Conservation (phyloP, 305 asterid genomes). For the Fraxinus xanthoxyloides region DNA sequence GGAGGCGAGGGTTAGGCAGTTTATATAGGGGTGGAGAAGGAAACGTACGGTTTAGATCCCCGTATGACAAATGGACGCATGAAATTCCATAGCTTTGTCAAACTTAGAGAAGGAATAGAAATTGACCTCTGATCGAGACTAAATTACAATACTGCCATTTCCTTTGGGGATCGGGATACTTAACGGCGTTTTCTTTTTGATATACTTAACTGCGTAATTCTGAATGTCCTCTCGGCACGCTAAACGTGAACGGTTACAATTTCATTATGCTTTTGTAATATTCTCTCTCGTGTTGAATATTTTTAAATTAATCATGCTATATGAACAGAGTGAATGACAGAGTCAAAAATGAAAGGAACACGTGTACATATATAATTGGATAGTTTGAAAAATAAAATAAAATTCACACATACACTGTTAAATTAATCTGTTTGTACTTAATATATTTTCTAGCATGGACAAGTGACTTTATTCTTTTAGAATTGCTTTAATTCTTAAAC, state of each 20-base stretch:
- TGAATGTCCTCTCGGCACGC: not conserved
- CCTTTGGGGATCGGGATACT: not conserved
- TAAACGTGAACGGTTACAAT: not conserved
- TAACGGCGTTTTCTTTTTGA: not conserved
- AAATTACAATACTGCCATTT: not conserved
- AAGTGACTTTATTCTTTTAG: too few species aligned
- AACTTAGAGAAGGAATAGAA: not conserved
- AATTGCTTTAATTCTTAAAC: too few species aligned
- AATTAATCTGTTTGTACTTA: too few species aligned
- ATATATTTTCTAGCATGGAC: too few species aligned
- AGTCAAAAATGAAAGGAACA: too few species aligned
- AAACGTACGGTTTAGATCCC: conserved; percentile 23
- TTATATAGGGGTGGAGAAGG: not conserved
- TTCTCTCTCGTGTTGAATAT: too few species aligned
- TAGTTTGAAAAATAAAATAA: too few species aligned
- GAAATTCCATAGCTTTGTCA: conserved; percentile 9
- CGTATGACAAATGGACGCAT: conserved; percentile 19
- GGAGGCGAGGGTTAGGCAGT: not conserved
- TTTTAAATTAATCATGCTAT: too few species aligned
- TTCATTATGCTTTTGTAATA: not conserved
- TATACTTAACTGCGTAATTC: not conserved
- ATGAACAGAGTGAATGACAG: too few species aligned
- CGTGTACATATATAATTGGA: too few species aligned
- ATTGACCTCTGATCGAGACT: not conserved
- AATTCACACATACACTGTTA: too few species aligned